Conservation (phyloP, 805 yeast species). For the Kluyveromyces wickerhamii region DNA sequence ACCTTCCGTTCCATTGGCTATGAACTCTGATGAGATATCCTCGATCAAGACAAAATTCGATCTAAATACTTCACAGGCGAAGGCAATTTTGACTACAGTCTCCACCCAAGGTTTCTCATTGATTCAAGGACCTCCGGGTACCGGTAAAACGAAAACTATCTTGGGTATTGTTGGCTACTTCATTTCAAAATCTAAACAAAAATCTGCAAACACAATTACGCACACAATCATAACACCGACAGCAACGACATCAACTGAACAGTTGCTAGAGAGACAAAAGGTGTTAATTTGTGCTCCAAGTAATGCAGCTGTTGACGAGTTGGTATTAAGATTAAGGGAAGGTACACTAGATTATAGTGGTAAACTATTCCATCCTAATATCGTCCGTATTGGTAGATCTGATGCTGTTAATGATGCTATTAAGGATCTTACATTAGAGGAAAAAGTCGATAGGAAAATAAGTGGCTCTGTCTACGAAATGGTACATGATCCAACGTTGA, state of each 20-base stretch:
- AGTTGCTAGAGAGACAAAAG: constrained; percentile 37
- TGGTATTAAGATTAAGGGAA: constrained; percentile 68
- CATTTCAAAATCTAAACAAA: constrained; percentile 34
- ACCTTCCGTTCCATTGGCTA: constrained; percentile 33
- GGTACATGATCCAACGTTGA: constrained; percentile 36
- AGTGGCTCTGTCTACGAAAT: constrained; percentile 33
- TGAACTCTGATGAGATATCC: constrained; percentile 32
- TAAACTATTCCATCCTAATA: constrained; percentile 44
- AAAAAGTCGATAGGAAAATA: constrained; percentile 60
- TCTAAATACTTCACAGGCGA: constrained; percentile 85
- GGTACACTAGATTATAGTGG: constrained; percentile 62
- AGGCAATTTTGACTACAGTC: constrained; percentile 72
- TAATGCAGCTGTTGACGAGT: constrained; percentile 97
- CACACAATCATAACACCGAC: constrained; percentile 25
- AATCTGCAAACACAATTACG: constrained; percentile 25
- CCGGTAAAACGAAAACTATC: constrained; percentile 97
- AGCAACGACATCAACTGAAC: constrained; percentile 14
- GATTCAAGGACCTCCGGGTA: constrained; percentile 99
- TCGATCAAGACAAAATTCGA: constrained; percentile 42
- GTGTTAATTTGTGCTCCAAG: constrained; percentile 94
- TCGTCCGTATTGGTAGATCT: constrained; percentile 83
- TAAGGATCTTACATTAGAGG: constrained; percentile 77
- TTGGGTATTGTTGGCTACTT: constrained; percentile 82
- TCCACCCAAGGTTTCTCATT: constrained; percentile 69
- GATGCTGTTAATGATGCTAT: constrained; percentile 84